phyloP scores from a whole-genome alignment of 2,329 filamentous ascomycete genomes.

The Xylaria sp. region DNA sequence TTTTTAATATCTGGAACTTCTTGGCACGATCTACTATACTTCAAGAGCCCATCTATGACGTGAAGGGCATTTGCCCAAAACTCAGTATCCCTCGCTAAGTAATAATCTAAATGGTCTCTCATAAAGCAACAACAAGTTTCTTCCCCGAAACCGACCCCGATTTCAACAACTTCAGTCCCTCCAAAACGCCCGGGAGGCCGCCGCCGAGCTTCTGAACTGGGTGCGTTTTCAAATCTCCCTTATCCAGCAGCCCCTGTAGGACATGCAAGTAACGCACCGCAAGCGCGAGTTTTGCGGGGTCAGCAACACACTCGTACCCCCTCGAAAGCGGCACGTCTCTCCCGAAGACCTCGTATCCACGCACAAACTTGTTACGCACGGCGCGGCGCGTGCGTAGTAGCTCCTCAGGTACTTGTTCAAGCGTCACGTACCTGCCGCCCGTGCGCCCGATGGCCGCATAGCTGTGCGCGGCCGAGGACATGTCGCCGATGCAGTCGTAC shows the following conservation, averaged over 20 bases:
- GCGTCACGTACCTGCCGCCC: slow-evolving; percentile 38
- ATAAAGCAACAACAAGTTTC: slow-evolving; percentile 25
- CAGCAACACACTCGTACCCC: slow-evolving; percentile 4
- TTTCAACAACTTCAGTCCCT: slow-evolving; percentile 25
- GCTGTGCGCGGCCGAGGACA: slow-evolving; percentile 51
- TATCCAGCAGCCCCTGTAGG: slow-evolving; percentile 25
- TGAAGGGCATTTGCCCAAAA: not conserved
- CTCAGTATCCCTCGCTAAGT: not conserved
- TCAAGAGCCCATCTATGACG: too few relatives aligned
- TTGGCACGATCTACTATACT: too few relatives aligned
- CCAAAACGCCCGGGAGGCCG: slow-evolving; percentile 19
- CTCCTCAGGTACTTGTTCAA: slow-evolving; percentile 30
- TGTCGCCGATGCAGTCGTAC: slow-evolving; percentile 61
- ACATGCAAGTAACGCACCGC: not conserved
- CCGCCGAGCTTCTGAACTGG: slow-evolving; percentile 20
- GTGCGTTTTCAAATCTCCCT: slow-evolving; percentile 24
- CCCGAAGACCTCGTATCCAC: slow-evolving; percentile 23
- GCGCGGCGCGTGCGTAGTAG: slow-evolving; percentile 19
- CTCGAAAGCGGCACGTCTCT: slow-evolving; percentile 8
- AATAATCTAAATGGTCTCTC: not conserved
- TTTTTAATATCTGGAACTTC: too few relatives aligned
- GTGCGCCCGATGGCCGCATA: slow-evolving; percentile 50
- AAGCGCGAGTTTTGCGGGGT: not conserved
- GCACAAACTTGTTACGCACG: slow-evolving; percentile 15
- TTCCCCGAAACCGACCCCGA: slow-evolving; percentile 32